These are phyloP conservation scores for Pulveroboletus sp. DNA, from an alignment of 768 basidiomycete species.

Conservation along the genomic window DNA sequence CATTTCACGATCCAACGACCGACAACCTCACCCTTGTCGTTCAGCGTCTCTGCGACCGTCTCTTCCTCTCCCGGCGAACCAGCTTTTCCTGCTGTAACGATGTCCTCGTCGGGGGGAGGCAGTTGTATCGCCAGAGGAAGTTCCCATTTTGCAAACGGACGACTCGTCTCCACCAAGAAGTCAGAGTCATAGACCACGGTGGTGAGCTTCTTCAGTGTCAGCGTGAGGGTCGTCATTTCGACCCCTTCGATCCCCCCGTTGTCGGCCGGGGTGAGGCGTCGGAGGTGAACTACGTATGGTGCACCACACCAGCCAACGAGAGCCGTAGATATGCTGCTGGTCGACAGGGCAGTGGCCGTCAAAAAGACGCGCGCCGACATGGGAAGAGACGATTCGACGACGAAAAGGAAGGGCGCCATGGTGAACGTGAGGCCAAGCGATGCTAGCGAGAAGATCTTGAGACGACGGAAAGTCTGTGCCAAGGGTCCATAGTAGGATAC, in stretches of 20 bases:
- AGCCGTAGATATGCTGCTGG: conserved; percentile 68
- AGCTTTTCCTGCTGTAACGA: conserved; percentile 26
- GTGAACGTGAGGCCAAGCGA: conserved; percentile 66
- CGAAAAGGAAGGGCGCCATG: conserved; percentile 76
- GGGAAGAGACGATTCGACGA: conserved; percentile 75
- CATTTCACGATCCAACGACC: conserved; percentile 80
- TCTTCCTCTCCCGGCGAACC: conserved; percentile 53
- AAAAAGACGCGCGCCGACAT: conserved; percentile 61
- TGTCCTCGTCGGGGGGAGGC: conserved; percentile 33
- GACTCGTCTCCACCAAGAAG: conserved; percentile 60
- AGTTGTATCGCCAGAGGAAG: conserved; percentile 53
- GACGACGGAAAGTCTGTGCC: conserved; percentile 62
- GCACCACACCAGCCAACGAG: conserved; percentile 67
- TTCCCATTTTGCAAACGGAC: conserved; percentile 81
- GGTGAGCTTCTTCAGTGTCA: conserved; percentile 52
- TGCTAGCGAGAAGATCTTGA: conserved; percentile 80
- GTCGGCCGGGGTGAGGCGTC: conserved; percentile 37
- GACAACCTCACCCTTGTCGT: conserved; percentile 51
- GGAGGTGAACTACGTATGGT: conserved; percentile 69
- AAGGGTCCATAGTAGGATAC: conserved; percentile 68
- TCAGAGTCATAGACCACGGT: conserved; percentile 73
- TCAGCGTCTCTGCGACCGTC: conserved; percentile 73
- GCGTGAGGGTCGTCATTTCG: conserved; percentile 65
- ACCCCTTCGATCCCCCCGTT: conserved; percentile 47
- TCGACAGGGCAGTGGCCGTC: conserved; percentile 64